Evolutionary conservation across 2,329 filamentous ascomycete genomes (phyloP).

Genomic region (Apiospora phragmitis): DNA sequence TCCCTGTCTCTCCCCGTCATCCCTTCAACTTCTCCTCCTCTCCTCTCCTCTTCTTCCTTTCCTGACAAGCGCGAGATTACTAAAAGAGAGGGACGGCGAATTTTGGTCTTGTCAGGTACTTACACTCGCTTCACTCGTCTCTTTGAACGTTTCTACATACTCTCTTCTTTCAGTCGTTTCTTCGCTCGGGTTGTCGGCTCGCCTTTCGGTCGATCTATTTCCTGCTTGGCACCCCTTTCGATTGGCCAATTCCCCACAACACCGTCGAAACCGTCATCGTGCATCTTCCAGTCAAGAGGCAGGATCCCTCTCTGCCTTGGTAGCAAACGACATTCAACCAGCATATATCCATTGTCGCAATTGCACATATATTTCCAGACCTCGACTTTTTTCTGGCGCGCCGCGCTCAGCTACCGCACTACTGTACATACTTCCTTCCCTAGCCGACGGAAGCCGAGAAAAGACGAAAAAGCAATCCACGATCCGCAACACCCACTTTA

Average conservation of each 20-base stretch:
- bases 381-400: background rate
- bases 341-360: background rate
- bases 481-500: background rate
- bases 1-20: background rate
- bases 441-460: background rate
- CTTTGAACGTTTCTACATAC: background rate
- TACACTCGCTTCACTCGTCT: background rate
- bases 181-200: background rate
- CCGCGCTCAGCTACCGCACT: background rate
- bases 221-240: background rate
- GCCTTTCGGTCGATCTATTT: background rate
- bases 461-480: background rate
- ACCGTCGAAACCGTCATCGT: background rate
- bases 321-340: background rate
- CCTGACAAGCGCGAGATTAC: background rate
- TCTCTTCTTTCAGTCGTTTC: conserved; percentile 1
- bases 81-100: background rate
- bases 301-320: conserved; percentile 1
- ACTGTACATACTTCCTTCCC: background rate
- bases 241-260: conserved; percentile 4
- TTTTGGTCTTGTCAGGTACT: background rate
- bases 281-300: background rate
- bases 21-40: background rate
- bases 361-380: background rate
- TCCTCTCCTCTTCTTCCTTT: background rate